Percentiles rank a stretch among this genome's conserved stretches.
These are phyloP conservation scores for Vickermania spadyakhi DNA, from an alignment of 208 protist genomes.

Conservation along the genomic window DNA sequence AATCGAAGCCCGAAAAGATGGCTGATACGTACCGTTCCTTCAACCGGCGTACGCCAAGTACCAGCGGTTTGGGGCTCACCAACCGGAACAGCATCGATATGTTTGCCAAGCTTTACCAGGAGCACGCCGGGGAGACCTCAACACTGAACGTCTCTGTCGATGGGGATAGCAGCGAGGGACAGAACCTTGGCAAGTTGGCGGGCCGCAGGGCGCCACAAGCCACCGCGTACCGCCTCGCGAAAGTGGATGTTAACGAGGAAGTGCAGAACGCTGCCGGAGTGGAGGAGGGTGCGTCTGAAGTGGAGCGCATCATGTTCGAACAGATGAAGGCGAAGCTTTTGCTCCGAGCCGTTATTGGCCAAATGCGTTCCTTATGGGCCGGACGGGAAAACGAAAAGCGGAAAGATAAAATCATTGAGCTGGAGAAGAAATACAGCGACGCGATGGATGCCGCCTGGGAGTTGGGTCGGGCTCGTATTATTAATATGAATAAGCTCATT, in stretches of 20 bases:
- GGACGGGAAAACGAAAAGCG: constrained; percentile 31
- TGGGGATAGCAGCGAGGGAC: background rate
- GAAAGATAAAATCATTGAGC: constrained; percentile 23
- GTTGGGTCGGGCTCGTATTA: constrained; percentile 49
- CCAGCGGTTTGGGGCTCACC: background rate
- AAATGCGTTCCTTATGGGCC: constrained; percentile 68
- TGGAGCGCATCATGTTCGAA: constrained; percentile 59
- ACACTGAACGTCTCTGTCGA: background rate
- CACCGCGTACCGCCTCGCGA: background rate
- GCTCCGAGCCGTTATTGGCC: constrained; percentile 46
- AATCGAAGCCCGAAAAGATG: background rate
- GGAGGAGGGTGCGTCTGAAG: constrained; percentile 26
- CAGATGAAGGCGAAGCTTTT: constrained; percentile 72
- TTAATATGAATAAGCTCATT: constrained; percentile 72
- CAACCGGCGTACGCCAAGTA: background rate
- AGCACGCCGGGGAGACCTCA: background rate
- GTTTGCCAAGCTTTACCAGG: background rate
- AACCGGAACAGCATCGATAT: background rate
- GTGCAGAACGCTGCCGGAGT: background rate
- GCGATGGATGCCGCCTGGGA: constrained; percentile 45
- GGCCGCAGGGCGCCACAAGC: background rate
- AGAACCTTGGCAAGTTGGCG: background rate
- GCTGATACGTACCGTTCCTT: background rate
- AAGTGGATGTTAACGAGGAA: background rate
- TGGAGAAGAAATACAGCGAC: constrained; percentile 20